Base-by-base conservation (phyloP, 1,284 basidiomycete genomes). In the Termitomyces sp. region DNA sequence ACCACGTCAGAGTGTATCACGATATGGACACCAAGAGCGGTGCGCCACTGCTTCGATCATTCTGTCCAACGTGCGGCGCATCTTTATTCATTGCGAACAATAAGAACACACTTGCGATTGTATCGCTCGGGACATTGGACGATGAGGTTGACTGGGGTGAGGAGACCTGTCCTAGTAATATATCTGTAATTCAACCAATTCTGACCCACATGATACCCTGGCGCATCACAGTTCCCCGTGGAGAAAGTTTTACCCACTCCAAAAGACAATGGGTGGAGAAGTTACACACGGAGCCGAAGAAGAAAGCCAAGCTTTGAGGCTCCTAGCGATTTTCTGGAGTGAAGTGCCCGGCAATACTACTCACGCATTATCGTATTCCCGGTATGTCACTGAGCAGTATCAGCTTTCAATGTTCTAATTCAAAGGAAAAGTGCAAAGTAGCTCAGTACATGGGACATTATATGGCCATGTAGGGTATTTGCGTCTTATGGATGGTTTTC, bases 61-160 rank as follows among this genome's bases (percentile, higher is more conserved):
- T 72, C 58, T 72, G 70, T 51, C 58, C 64, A 0, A 57, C 62
- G 12, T 71, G 70, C 47, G 68, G 70, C 17, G 64, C 69, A 2
- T 66, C 63, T 30, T 42, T 72, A 21, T 70, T 70, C 61, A 48
- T 54, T 17, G 56, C 55, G 3, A 57, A 57, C 10, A 50, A 45
- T 1, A 47, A 49, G n/a, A 56, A 54, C 24, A 57, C 58, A 26
- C 55, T 59, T 26, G 58, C 52, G 31, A 60, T 65, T 24, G 61
- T 67, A 13, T 50, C 60, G 4, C 46, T 60, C 15, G 67, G 66
- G 17, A 63, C 63, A 5, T 30, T 68, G 46, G 64, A 68, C 26
- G 64, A 63, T 38, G 55, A 60, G 24, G 57, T 62, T 17, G 58
- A 61, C 47, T 67, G 64, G 65, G 48, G 60, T 66, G 50, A 57